phyloP scores from a whole-genome alignment of 179 eudicot genomes.

The Silene vulgaris region DNA sequence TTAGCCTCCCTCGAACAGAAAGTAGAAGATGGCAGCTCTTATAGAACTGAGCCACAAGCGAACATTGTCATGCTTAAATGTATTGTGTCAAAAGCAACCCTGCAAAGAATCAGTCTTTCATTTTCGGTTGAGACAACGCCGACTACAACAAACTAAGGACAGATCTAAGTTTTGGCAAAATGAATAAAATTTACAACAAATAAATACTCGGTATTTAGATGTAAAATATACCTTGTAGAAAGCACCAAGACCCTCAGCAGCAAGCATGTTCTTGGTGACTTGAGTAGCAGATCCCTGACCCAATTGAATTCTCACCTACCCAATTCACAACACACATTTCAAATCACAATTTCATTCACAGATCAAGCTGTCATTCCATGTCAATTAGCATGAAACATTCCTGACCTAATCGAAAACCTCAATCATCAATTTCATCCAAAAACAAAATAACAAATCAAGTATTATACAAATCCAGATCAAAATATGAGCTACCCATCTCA shows the following conservation, averaged over 20 bases:
- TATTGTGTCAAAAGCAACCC: neutral
- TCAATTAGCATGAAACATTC: too few species aligned
- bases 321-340: neutral
- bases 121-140: neutral
- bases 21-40: neutral
- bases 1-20: neutral
- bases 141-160: neutral
- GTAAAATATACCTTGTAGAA: constrained; percentile 49
- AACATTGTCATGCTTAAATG: constrained; percentile 1
- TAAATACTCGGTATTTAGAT: neutral
- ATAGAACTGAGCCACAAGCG: neutral
- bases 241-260: constrained; percentile 49
- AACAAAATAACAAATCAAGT: neutral
- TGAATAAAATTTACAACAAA: neutral
- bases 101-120: neutral
- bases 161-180: constrained; percentile 3
- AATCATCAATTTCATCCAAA: neutral
- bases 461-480: neutral
- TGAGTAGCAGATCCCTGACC: constrained; percentile 57
- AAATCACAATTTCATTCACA: neutral
- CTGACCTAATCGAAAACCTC: neutral
- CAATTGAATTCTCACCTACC: constrained; percentile 51
- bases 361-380: constrained; percentile 7
- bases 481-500: neutral
- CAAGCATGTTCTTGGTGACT: constrained; percentile 45